Conservation (phyloP, 2,329 filamentous ascomycete species). For the Fonsecaea pedrosoi region DNA sequence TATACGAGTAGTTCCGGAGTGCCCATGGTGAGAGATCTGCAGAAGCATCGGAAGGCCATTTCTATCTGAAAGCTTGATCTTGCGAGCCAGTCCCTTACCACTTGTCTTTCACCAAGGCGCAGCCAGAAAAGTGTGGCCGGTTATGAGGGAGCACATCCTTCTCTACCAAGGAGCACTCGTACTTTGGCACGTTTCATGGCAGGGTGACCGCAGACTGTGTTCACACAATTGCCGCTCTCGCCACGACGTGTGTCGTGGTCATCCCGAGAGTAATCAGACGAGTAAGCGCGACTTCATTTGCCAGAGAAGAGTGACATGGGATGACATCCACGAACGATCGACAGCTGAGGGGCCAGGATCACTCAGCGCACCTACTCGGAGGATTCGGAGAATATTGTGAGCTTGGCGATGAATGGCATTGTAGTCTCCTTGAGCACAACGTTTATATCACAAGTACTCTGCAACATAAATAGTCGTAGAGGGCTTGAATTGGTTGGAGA, state of each 20-base stretch:
- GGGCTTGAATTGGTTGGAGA: background rate
- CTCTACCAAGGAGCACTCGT: background rate
- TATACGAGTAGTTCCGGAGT: too few relatives aligned
- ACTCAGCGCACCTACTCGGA: background rate
- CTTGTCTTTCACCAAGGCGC: background rate
- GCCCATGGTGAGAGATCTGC: background rate
- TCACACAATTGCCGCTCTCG: constrained; percentile 1
- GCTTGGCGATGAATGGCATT: background rate
- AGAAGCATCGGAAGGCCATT: background rate
- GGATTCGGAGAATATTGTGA: constrained; percentile 1
- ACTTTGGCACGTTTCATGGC: background rate
- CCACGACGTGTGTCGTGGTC: background rate
- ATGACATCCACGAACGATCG: constrained; percentile 2
- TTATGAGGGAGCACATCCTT: background rate
- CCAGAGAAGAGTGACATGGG: background rate
- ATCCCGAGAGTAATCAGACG: constrained; percentile 6
- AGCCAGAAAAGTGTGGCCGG: background rate
- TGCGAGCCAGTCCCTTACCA: background rate
- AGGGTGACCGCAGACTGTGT: background rate
- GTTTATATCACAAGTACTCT: background rate
- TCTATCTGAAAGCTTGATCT: background rate
- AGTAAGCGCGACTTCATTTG: constrained; percentile 17
- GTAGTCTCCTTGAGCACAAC: background rate
- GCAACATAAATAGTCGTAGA: too few relatives aligned
- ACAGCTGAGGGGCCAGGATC: constrained; percentile 15